Percentiles rank a stretch among this genome's conserved stretches.
These are phyloP conservation scores for Groenewaldozyma auringiensis DNA, from an alignment of 1,139 yeast species.

Conservation along the genomic window DNA sequence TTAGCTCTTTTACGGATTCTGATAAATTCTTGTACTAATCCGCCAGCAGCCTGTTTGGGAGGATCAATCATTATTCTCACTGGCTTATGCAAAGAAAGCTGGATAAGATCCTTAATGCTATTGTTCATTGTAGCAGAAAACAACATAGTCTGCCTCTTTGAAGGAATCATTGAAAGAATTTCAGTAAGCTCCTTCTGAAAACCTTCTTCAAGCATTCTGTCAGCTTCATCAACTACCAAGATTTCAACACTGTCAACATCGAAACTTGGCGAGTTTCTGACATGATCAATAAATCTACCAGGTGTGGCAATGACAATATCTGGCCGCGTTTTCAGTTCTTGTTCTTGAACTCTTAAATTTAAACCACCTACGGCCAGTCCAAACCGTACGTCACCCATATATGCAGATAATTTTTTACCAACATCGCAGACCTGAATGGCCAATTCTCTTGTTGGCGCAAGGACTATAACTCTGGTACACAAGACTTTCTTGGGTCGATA, in stretches of 20 bases:
- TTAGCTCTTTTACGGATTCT: conserved; percentile 86
- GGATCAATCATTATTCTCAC: conserved; percentile 95
- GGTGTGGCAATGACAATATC: conserved; percentile 97
- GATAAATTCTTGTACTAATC: conserved; percentile 84
- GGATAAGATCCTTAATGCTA: conserved; percentile 77
- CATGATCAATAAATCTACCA: conserved; percentile 93
- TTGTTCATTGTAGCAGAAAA: conserved; percentile 98
- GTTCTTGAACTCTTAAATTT: conserved; percentile 90
- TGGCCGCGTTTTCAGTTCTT: conserved; percentile 82
- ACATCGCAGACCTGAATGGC: conserved; percentile 95
- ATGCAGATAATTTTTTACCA: conserved; percentile 75
- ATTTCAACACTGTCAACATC: conserved; percentile 87
- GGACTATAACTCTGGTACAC: conserved; percentile 79
- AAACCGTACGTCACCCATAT: conserved; percentile 63
- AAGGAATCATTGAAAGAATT: conserved; percentile 76
- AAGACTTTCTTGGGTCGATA: conserved; percentile 82
- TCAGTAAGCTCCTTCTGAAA: conserved; percentile 92
- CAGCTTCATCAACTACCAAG: conserved; percentile 94
- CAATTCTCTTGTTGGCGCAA: conserved; percentile 95
- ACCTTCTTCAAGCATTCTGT: conserved; percentile 98
- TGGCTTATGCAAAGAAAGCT: conserved; percentile 79
- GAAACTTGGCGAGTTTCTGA: conserved; percentile 89
- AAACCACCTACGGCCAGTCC: conserved; percentile 98
- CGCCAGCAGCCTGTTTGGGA: conserved; percentile 85
- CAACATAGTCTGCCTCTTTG: conserved; percentile 83